Conservation (phyloP, 148 eudicot species). For the Cornus kousa region DNA sequence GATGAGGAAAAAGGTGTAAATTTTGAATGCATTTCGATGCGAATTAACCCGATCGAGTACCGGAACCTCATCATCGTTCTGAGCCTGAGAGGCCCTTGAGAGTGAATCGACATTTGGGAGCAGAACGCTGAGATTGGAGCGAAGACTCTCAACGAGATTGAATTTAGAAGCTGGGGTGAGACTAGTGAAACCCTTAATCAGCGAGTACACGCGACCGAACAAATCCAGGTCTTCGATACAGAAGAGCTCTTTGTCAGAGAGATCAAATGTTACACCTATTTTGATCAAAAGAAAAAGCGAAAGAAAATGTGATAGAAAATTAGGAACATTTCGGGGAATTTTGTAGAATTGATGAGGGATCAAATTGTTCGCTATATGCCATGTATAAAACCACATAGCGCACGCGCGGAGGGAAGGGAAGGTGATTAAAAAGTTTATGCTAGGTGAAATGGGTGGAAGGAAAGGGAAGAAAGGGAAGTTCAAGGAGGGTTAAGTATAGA, state of each 20-base stretch:
- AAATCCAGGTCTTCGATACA: conserved; percentile 86
- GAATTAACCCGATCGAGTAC: no score
- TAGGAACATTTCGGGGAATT: background rate
- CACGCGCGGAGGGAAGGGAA: no score
- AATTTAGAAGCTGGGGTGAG: conserved; percentile 57
- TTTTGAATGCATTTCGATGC: no score
- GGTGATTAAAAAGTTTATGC: no score
- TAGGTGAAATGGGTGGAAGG: no score
- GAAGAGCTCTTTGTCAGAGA: conserved; percentile 79
- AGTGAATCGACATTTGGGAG: conserved; percentile 82
- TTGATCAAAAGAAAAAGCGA: background rate
- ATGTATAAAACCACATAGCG: no score
- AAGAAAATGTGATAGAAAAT: background rate
- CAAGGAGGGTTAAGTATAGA: no score
- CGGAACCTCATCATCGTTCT: no score
- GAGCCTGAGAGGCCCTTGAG: conserved; percentile 37
- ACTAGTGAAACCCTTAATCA: conserved; percentile 55
- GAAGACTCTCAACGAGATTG: conserved; percentile 64
- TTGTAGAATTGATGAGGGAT: background rate
- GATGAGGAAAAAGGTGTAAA: no score
- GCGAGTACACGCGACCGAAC: conserved; percentile 74
- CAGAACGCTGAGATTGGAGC: conserved; percentile 84
- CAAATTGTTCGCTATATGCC: no score
- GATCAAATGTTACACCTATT: conserved; percentile 72
- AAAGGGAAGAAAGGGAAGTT: no score